Evolutionary conservation across 371 early-diverging fungal species (phyloP), one percentile per base, ranked within the genome.

Genomic region (Syncephalastrum monosporum): DNA sequence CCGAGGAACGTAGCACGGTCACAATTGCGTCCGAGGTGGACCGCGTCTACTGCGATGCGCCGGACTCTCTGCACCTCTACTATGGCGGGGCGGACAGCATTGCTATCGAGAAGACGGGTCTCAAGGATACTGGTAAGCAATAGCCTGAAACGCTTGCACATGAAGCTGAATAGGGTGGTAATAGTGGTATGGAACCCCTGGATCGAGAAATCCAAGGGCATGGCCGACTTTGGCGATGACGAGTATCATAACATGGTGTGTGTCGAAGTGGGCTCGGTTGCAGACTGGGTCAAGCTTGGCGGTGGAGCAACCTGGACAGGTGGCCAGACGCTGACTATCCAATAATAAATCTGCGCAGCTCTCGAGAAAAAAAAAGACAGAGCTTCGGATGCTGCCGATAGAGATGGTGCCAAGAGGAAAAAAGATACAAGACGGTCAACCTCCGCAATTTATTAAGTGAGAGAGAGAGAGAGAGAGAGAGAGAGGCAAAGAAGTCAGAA

Each of bases 111-210:
- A 85, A 87, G 52, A 68, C 58, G 23, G 79, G 82, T 54, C 77
- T 91, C 52, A 82, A 81, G 44, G 92, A 93, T 68, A 81, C 86
- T 60, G 89, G 86, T 83, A 76, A 68, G 59, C 59, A 3, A 1
- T 53, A 29, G 41, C 16, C 29, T 29, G 29, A 29, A 29, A 29
- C 29, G 3, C 29, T 29, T 29, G 1, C 7, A 7, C 7, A 14
- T 19, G 19, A 53, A 7, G n/a, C 38, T 12, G 17, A 42, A 15
- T 42, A 41, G 51, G 54, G 16, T 47, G 51, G 15, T 13, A 41
- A 45, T 76, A 80, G 96, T 96, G 48, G 90, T 98, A 33, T 98
- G 98, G 98, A 98, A 98, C 63, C 96, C 96, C 8, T 96, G 97
- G 97, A 75, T 76, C 15, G 94, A 92, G 29, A 94, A 93, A 76